These are phyloP conservation scores for Sporothrix protearum DNA, from an alignment of 2,329 filamentous ascomycete species.

Conservation along the genomic window DNA sequence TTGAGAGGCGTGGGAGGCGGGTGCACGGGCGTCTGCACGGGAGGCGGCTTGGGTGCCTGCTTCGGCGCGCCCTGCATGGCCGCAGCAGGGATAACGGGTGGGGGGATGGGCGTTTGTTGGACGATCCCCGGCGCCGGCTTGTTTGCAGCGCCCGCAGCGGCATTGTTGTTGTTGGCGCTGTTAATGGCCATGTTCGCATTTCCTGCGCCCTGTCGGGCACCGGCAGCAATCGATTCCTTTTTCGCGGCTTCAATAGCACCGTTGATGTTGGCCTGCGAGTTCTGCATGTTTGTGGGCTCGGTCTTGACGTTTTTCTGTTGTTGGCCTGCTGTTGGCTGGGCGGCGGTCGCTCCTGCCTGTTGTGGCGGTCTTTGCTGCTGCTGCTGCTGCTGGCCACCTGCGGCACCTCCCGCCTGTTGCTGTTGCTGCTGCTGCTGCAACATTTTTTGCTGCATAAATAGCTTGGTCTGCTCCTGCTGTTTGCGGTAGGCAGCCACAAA, in stretches of 20 bases:
- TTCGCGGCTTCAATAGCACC: slow-evolving; percentile 47
- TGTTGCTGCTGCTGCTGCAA: slow-evolving; percentile 30
- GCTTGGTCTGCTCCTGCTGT: slow-evolving; percentile 38
- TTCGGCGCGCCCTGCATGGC: slow-evolving; percentile 26
- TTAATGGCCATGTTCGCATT: slow-evolving; percentile 15
- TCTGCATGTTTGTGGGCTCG: slow-evolving; percentile 34
- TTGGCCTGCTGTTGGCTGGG: slow-evolving; percentile 14
- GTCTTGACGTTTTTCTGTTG: slow-evolving; percentile 32
- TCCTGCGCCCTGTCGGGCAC: slow-evolving; percentile 31
- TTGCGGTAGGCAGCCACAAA: slow-evolving; percentile 49
- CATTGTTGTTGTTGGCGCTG: slow-evolving; percentile 19
- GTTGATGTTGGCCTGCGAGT: slow-evolving; percentile 41
- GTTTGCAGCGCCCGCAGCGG: neutral
- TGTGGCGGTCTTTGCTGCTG: slow-evolving; percentile 17
- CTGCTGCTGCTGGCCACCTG: slow-evolving; percentile 14
- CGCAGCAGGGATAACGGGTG: slow-evolving; percentile 27
- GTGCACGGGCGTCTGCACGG: slow-evolving; percentile 30
- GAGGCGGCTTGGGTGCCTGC: slow-evolving; percentile 29
- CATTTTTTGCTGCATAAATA: slow-evolving; percentile 27
- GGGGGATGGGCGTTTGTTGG: slow-evolving; percentile 29
- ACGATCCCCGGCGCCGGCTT: slow-evolving; percentile 21
- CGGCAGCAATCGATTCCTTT: slow-evolving; percentile 39
- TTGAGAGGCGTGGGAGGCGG: slow-evolving; percentile 46
- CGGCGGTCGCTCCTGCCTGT: slow-evolving; percentile 11
- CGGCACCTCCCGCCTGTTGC: slow-evolving; percentile 28